A percentile compares a stretch with the other conserved stretches of the same genome.
phyloP scores from a whole-genome alignment of 805 yeast genomes.

The Candida maesae region DNA sequence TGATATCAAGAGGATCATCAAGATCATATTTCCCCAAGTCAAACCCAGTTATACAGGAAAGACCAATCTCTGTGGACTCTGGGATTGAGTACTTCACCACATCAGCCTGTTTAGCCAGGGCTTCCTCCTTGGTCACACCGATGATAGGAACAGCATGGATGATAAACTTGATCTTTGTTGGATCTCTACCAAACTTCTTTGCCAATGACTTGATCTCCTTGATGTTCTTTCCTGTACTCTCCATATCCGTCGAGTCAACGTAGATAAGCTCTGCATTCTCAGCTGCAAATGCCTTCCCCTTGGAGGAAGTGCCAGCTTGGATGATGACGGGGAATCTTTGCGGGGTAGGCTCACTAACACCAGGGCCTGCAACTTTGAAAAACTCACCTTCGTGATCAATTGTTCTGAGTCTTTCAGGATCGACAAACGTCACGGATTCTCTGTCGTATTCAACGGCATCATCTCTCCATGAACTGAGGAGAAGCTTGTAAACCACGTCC shows the following conservation, averaged over 20 bases:
- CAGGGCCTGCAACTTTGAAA: conserved; percentile 31
- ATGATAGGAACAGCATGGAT: conserved; percentile 36
- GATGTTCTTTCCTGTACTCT: conserved; percentile 29
- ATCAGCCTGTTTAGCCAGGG: conserved; percentile 27
- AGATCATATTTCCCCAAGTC: conserved; percentile 32
- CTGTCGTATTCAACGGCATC: conserved; percentile 34
- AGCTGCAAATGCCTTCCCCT: conserved; percentile 40
- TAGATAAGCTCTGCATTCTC: conserved; percentile 41
- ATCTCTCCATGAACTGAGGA: conserved; percentile 38
- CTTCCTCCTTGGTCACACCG: conserved; percentile 40
- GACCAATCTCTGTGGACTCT: conserved; percentile 42
- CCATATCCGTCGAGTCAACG: conserved; percentile 34
- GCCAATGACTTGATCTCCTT: conserved; percentile 33
- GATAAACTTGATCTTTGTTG: conserved; percentile 36
- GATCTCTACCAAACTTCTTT: conserved; percentile 34
- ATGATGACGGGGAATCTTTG: conserved; percentile 41
- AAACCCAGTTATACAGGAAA: conserved; percentile 44
- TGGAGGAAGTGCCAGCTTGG: conserved; percentile 41
- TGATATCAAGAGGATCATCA: conserved; percentile 31
- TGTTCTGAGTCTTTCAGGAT: conserved; percentile 28
- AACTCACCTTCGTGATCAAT: conserved; percentile 37
- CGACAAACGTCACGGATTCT: conserved; percentile 33
- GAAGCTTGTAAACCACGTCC: conserved; percentile 38
- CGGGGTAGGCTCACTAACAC: conserved; percentile 38
- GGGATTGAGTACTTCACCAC: conserved; percentile 33